Base-by-base conservation (phyloP, 495 filamentous ascomycete species). In the Talaromyces trachyspermus region DNA sequence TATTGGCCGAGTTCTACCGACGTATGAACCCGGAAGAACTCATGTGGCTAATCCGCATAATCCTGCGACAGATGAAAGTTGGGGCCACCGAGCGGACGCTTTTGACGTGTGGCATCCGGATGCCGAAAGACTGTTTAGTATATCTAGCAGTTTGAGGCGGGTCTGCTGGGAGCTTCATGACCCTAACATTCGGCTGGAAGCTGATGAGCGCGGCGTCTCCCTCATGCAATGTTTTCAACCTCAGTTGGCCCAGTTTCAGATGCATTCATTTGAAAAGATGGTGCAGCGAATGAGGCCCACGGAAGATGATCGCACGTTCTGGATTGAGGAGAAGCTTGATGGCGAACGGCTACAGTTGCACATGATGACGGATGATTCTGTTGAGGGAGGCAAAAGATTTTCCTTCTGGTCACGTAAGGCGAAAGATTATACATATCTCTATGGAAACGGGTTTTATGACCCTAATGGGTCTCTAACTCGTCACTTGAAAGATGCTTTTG, bases 141-240 rank as follows among this genome's bases (percentile, higher is more conserved):
- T 96, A 12, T 95, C 89, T 2, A 91, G 86, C 32, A 95, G 84
- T 56, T 72, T 98, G 48, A 77, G 88, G 22, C 76, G 92, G 18
- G 90, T 98, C 2, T 98, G 92, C 54, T 97, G 92, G 92, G 94
- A 97, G 61, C 71, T 98, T 7, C 81, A 78, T 52, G 85, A 97
- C 57, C 84, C 81, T 0, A 76, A 77, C 49, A 65, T 90, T 25
- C 76, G 86, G 18, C 75, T 97, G 9, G 81, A 88, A 46, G 80
- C 77, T 24, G 80, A 88, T 26, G 81, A 91, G 51, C 75, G 81
- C 14, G 86, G 81, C 0, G 80, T 95, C 19, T 69, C 72, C 5
- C 66, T 97, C 23, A 97, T 97, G 92, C 82, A 89, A 55, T 97
- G 92, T 59, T 97, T 95, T 59, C 92, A 98, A 60, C 94, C 92